Evolutionary conservation across 2,329 filamentous ascomycete species (phyloP), one percentile per base, ranked within the genome.

Genomic region (Corinectria fuckeliana): DNA sequence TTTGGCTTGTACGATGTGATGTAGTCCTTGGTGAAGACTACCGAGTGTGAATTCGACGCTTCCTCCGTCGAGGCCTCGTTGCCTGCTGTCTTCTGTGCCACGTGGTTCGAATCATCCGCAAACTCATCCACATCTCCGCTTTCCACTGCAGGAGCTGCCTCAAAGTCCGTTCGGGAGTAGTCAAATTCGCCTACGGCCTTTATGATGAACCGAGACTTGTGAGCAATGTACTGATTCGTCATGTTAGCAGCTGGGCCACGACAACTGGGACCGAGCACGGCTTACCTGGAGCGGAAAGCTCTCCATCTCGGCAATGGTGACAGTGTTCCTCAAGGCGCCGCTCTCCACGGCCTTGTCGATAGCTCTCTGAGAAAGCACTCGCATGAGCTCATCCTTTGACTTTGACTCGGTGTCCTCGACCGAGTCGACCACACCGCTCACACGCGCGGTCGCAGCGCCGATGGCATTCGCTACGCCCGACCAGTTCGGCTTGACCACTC

Each of bases 381-480:
- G 72, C 0, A 80, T 66, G 0, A 79, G 63, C 32, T 78, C 71
- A n/a, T 74, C 63, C 0, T 72, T 71, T 4, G 77, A 72, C 59
- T 74, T 75, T 1, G 71, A 71, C 53, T 80, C 81, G 0, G 81
- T 84, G 0, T 79, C 81, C 56, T 82, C 79, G 21, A 84, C 78
- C 0, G 78, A 80, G 58, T 85, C 82, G 9, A 83, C 76, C 0
- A 82, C 79, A 1, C 82, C 81, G 58, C 83, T 86, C 2, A 89
- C 85, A 36, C 84, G 76, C 1, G 86, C 85, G 57, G 85, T 87
- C 1, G 87, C 86, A 8, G 86, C 87, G 2, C 87, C 87, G 9
- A 89, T 86, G 0, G 87, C 87, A 66, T 89, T 89, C 8, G 87
- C 87, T 2, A 89, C 84, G 3, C 80, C 81, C 2, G 84, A 82